Percentiles rank a stretch among this genome's conserved stretches.
Conservation (phyloP, 169 alveolate species). For the Eimeria necatrix region DNA sequence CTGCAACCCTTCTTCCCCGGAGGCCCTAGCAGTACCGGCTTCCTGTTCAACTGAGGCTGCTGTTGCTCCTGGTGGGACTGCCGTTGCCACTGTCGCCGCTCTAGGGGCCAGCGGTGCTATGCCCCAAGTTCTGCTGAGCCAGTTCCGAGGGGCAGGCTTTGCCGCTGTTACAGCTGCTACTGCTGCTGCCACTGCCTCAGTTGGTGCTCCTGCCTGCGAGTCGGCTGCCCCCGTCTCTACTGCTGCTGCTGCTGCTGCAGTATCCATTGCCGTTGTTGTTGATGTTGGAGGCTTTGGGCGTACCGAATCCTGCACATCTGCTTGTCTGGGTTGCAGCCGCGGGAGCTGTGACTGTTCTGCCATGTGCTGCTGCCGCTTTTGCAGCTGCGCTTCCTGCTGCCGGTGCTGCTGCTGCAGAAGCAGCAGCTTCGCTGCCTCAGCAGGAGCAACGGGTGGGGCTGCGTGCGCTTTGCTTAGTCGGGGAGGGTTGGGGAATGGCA, state of each 20-base stretch:
- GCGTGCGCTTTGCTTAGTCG: background rate
- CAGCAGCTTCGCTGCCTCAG: slow-evolving; percentile 44
- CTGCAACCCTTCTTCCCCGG: background rate
- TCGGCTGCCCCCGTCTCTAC: background rate
- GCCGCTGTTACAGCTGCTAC: background rate
- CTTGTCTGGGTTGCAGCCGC: background rate
- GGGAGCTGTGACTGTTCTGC: slow-evolving; percentile 10
- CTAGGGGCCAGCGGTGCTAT: background rate
- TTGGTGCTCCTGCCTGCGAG: background rate
- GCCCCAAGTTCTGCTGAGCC: slow-evolving; percentile 47
- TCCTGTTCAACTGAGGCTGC: background rate
- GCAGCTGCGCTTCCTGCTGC: slow-evolving; percentile 67
- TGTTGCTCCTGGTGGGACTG: background rate
- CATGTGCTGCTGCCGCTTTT: slow-evolving; percentile 35
- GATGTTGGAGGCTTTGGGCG: background rate
- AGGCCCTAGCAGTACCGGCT: background rate
- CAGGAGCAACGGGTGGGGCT: slow-evolving; percentile 40
- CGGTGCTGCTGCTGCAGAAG: slow-evolving; percentile 67
- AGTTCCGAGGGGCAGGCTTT: slow-evolving; percentile 20
- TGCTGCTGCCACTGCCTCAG: background rate
- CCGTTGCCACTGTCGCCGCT: background rate
- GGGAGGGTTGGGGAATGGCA: background rate
- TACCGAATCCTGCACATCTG: background rate
- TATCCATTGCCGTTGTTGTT: background rate
- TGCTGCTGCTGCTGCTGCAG: background rate